Evolutionary conservation across 2,329 filamentous ascomycete species (phyloP).

Genomic region (Huntiella savannae): DNA sequence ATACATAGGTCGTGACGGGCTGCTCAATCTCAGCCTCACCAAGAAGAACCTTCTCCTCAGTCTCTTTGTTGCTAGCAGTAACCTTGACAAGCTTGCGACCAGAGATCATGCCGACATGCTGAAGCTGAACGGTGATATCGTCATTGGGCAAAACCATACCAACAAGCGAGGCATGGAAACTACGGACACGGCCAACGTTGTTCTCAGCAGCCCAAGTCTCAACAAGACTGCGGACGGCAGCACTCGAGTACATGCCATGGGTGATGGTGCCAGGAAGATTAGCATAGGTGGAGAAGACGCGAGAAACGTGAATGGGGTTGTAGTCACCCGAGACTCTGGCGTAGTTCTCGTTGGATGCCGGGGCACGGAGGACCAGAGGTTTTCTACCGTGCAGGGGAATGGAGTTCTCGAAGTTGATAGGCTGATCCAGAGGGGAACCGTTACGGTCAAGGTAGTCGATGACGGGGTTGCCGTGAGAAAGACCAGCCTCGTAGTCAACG

Average conservation of each 20-base stretch:
- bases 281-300: constrained; percentile 89
- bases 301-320: constrained; percentile 96
- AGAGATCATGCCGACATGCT: constrained; percentile 93
- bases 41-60: constrained; percentile 85
- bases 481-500: constrained; percentile 82
- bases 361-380: constrained; percentile 71
- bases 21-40: constrained; percentile 97
- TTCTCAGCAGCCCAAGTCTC: constrained; percentile 99
- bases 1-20: constrained; percentile 89
- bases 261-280: constrained; percentile 94
- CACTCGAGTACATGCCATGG: constrained; percentile 98
- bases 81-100: constrained; percentile 99
- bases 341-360: constrained; percentile 93
- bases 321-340: constrained; percentile 94
- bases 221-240: constrained; percentile 82
- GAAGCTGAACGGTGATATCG: constrained; percentile 80
- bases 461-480: constrained; percentile 88
- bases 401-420: constrained; percentile 89
- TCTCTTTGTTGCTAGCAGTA: constrained; percentile 86
- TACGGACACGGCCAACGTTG: constrained; percentile 88
- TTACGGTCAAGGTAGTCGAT: constrained; percentile 88
- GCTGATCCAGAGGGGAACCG: constrained; percentile 84
- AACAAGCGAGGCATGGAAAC: constrained; percentile 91
- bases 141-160: constrained; percentile 98
- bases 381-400: constrained; percentile 90